phyloP scores from a whole-genome alignment of 148 eudicot genomes.

The Hydrangea macrophylla region DNA sequence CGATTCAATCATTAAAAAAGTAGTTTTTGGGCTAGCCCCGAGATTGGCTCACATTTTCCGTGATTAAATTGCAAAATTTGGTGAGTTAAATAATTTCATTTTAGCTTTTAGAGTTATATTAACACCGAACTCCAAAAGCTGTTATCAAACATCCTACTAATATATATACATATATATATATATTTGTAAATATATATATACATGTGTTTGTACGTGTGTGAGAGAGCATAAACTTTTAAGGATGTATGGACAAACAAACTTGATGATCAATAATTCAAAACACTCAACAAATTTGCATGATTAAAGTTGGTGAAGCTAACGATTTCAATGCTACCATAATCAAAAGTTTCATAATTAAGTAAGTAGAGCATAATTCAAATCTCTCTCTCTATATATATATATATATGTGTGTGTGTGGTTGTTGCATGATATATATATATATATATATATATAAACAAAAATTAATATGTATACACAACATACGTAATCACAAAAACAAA shows the following conservation, averaged over 20 bases:
- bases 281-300: background rate
- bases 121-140: too few species aligned
- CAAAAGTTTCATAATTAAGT: background rate
- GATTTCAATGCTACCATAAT: background rate
- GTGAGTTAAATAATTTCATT: too few species aligned
- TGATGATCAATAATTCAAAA: background rate
- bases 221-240: background rate
- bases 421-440: background rate
- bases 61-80: too few species aligned
- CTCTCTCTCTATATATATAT: background rate
- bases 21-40: too few species aligned
- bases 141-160: too few species aligned
- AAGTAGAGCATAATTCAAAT: background rate
- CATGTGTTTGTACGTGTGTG: background rate
- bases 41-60: too few species aligned
- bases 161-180: too few species aligned
- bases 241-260: background rate
- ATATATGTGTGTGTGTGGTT: background rate
- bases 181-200: too few species aligned
- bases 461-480: background rate
- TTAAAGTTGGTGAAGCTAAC: too few species aligned
- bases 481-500: too few species aligned
- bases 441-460: background rate
- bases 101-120: too few species aligned
- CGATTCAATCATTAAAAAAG: too few species aligned